Evolutionary conservation across 2,329 filamentous ascomycete genomes (phyloP).

Genomic region (Fusarium miscanthi): DNA sequence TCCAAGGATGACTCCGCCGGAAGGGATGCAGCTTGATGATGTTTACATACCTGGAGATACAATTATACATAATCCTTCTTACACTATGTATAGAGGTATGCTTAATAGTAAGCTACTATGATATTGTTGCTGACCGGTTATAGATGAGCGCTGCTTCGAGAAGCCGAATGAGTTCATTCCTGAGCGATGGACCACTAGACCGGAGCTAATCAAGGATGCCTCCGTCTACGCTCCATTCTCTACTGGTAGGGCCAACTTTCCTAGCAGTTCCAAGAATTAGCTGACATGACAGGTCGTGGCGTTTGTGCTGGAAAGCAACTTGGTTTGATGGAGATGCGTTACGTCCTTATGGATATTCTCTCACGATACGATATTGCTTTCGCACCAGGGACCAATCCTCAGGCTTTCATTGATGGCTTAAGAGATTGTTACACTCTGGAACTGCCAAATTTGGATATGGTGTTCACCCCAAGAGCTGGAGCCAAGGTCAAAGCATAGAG

Average conservation of each 20-base stretch:
- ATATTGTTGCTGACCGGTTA: accelerated
- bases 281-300: constrained; percentile 11
- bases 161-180: constrained; percentile 28
- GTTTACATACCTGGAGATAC: constrained; percentile 20
- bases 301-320: constrained; percentile 36
- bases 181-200: constrained; percentile 27
- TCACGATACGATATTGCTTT: constrained; percentile 14
- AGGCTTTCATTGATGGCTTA: background rate
- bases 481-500: accelerated
- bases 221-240: constrained; percentile 24
- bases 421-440: constrained; percentile 31
- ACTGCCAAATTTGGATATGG: background rate
- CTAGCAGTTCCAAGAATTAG: accelerated
- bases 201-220: constrained; percentile 14
- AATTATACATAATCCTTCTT: background rate
- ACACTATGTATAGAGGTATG: constrained; percentile 25
- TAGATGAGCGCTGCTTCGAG: constrained; percentile 26
- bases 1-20: constrained; percentile 8
- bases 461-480: background rate
- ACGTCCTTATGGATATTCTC: constrained; percentile 14
- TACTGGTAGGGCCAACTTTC: constrained; percentile 12
- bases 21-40: constrained; percentile 3
- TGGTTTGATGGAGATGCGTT: constrained; percentile 34
- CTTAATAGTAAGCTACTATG: accelerated
- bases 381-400: background rate